A percentile compares a stretch with the other conserved stretches of the same genome.
Evolutionary conservation across 768 basidiomycete genomes (phyloP).

Genomic region (Agaricus subrufescens): DNA sequence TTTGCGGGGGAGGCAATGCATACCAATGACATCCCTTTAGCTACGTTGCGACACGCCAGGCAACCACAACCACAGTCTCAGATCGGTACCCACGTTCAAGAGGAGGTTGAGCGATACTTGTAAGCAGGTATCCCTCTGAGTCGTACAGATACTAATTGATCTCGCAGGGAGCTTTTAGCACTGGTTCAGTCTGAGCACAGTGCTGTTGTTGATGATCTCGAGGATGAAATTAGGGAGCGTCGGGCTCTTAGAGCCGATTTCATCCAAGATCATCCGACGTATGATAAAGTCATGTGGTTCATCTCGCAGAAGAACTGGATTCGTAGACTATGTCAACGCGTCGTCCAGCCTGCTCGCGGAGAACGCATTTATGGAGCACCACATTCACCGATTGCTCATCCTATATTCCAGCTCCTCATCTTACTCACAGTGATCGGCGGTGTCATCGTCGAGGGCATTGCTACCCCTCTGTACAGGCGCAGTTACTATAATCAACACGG

Average conservation of each 20-base stretch:
- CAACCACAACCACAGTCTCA: conserved; percentile 23
- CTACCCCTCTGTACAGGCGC: conserved; percentile 81
- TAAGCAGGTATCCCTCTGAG: conserved; percentile 30
- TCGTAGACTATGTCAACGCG: conserved; percentile 72
- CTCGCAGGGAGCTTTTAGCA: conserved; percentile 60
- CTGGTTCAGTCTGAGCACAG: conserved; percentile 51
- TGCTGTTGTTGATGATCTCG: conserved; percentile 43
- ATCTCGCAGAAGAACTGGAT: conserved; percentile 76
- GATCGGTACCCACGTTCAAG: conserved; percentile 32
- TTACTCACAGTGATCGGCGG: conserved; percentile 75
- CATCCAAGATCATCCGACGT: conserved; percentile 83
- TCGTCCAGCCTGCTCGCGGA: conserved; percentile 79
- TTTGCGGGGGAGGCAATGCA: conserved; percentile 51
- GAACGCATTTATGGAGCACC: conserved; percentile 84
- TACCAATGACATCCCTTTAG: conserved; percentile 53
- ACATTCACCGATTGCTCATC: conserved; percentile 57
- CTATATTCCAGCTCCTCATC: conserved; percentile 71
- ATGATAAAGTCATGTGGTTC: conserved; percentile 87
- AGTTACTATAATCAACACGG: conserved; percentile 62
- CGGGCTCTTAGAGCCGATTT: conserved; percentile 81
- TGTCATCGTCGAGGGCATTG: conserved; percentile 76
- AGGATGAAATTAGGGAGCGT: conserved; percentile 64
- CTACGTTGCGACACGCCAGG: conserved; percentile 43
- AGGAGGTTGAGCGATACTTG: conserved; percentile 73
- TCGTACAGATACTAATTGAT: background rate